Conservation (phyloP, 2,329 filamentous ascomycete genomes). For the Albophoma yamanashiensis region DNA sequence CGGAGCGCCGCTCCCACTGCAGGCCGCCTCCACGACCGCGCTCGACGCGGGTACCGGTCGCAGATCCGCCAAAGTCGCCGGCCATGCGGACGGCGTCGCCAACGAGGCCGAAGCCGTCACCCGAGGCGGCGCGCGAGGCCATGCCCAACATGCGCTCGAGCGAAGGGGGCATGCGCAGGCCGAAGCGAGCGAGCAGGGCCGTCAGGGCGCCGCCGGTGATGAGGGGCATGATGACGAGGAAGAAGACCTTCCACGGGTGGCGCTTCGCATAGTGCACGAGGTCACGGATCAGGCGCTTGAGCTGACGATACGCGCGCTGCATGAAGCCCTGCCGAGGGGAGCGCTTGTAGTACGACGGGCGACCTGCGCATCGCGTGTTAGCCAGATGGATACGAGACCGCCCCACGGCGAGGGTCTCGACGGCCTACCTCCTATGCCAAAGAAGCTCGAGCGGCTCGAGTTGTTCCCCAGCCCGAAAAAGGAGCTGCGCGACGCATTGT, state of each 20-base stretch:
- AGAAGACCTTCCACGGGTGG: constrained; percentile 80
- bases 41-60: constrained; percentile 17
- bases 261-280: constrained; percentile 71
- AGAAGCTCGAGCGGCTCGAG: constrained; percentile 33
- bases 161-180: constrained; percentile 59
- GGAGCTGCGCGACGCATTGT: constrained; percentile 31
- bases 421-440: constrained; percentile 23
- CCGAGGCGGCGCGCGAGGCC: constrained; percentile 38
- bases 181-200: constrained; percentile 68
- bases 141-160: constrained; percentile 49
- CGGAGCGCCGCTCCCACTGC: constrained; percentile 26
- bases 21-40: constrained; percentile 21
- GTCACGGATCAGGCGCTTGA: constrained; percentile 71
- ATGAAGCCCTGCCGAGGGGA: constrained; percentile 75
- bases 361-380: constrained; percentile 21
- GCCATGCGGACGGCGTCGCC: constrained; percentile 47
- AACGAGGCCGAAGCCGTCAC: constrained; percentile 34
- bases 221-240: constrained; percentile 78
- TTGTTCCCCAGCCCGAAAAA: constrained; percentile 36
- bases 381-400: not conserved
- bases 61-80: constrained; percentile 17
- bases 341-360: constrained; percentile 64
- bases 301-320: constrained; percentile 58
- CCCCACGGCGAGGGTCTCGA: not conserved
- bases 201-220: constrained; percentile 74